Base-by-base conservation (phyloP, 805 yeast genomes). In the Candida lessepsii region DNA sequence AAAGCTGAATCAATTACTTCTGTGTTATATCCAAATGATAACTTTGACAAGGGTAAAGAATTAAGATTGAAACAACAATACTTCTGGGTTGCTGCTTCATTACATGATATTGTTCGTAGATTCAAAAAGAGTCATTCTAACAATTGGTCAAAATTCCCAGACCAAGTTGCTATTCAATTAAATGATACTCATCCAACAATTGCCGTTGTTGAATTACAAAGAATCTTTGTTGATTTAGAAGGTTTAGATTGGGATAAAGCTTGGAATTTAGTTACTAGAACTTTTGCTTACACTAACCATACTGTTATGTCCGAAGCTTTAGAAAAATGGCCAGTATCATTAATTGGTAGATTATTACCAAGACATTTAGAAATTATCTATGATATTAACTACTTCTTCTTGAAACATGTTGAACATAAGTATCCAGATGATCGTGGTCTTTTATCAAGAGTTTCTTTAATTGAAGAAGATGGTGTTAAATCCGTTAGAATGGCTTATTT, bases 81-180 rank as follows among this genome's bases (percentile, higher is more conserved):
- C 65, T 90, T 89, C 67, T 89, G 97, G 97, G 96, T 90, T 39
- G 82, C 95, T 37, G 96, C 97, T 24, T 86, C 96, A 11, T 74
- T 90, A 51, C 88, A 85, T 54, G 97, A 89, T 61, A 89, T 89
- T 51, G 79, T 89, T 30, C 82, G 97, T 59, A 78, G 97, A 56
- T 89, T 85, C 68, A 83, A 88, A 63, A 90, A 90, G 67, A 62
- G 81, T 40, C 66, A 67, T 48, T 75, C 75, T 52, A 73, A 79
- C 53, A 76, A 88, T 34, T 89, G 96, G 95, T 56, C 72, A 25
- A 88, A 84, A 58, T 85, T 89, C 60, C 79, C 96, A 14, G 91
- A 86, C 45, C 81, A 82, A 57, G 78, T 87, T 46, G 96, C 96
- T 24, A 89, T 89, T 59, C 97, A 90, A 68, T 76, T 90, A 61